Conservation (phyloP, 805 yeast species). For the Ogataea paraovalis region DNA sequence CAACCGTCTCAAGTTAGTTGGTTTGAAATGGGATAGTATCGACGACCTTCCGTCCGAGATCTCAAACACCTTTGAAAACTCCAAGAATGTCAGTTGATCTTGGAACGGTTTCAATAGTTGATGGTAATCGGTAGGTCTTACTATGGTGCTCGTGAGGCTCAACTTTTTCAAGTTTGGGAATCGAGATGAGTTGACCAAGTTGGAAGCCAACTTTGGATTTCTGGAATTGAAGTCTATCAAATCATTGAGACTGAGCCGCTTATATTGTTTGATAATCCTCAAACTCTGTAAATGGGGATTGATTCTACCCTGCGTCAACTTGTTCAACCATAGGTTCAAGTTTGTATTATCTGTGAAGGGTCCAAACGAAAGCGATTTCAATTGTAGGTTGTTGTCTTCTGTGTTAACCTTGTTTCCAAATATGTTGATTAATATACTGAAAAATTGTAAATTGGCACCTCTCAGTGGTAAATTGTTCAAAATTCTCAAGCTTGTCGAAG, state of each 20-base stretch:
- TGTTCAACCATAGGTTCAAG: not conserved
- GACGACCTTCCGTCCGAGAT: slow-evolving; percentile 10
- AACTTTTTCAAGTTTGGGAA: slow-evolving; percentile 6
- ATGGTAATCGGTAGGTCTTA: slow-evolving; percentile 5
- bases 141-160: slow-evolving; percentile 9
- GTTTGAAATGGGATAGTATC: slow-evolving; percentile 12
- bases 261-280: slow-evolving; percentile 7
- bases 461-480: slow-evolving; percentile 8
- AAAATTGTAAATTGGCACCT: not conserved
- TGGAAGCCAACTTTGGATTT: slow-evolving; percentile 1
- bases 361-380: slow-evolving; percentile 10
- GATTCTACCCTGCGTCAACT: not conserved
- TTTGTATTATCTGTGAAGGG: slow-evolving; percentile 9
- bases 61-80: slow-evolving; percentile 13
- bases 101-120: slow-evolving; percentile 5
- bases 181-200: not conserved
- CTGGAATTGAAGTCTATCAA: slow-evolving; percentile 8
- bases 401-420: slow-evolving; percentile 1
- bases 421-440: slow-evolving; percentile 5
- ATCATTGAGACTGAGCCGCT: slow-evolving; percentile 10
- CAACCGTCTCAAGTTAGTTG: slow-evolving; percentile 6
- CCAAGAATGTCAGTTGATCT: slow-evolving; percentile 12
- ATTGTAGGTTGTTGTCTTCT: not conserved
- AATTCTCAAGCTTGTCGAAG: slow-evolving; percentile 12
- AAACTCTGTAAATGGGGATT: not conserved